phyloP scores from a whole-genome alignment of 768 basidiomycete genomes.

The Gloeophyllum trabeum region DNA sequence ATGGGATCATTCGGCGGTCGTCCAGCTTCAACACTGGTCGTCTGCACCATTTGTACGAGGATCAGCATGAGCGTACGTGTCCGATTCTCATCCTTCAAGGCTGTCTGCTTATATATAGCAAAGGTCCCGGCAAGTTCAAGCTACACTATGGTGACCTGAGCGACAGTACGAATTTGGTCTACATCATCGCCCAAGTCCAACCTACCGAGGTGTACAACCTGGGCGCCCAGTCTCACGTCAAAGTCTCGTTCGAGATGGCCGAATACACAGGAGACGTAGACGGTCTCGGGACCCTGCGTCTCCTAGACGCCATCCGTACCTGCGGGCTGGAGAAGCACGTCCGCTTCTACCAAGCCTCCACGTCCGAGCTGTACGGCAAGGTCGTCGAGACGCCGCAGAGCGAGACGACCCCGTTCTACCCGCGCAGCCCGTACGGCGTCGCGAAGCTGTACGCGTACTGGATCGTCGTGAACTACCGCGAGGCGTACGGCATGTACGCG shows the following conservation, averaged over 20 bases:
- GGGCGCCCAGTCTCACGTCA: constrained; percentile 96
- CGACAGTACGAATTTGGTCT: constrained; percentile 95
- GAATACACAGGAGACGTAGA: constrained; percentile 99
- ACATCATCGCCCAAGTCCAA: constrained; percentile 89
- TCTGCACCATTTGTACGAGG: constrained; percentile 86
- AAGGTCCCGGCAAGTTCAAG: constrained; percentile 69
- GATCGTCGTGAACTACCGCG: constrained; percentile 88
- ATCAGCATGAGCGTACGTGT: constrained; percentile 80
- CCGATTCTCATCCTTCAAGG: constrained; percentile 1
- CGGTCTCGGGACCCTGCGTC: constrained; percentile 86
- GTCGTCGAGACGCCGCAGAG: constrained; percentile 92
- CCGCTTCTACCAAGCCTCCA: constrained; percentile 96
- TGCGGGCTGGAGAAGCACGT: constrained; percentile 89
- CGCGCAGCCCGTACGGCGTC: constrained; percentile 93
- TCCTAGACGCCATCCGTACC: constrained; percentile 93
- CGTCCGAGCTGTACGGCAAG: constrained; percentile 95
- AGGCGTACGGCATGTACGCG: constrained; percentile 93
- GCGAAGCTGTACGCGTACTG: constrained; percentile 91
- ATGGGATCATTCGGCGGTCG: constrained; percentile 93
- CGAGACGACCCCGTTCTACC: constrained; percentile 97
- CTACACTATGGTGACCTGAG: constrained; percentile 88
- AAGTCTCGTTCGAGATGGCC: constrained; percentile 98
- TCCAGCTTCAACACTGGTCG: constrained; percentile 98
- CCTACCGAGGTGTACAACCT: constrained; percentile 98
- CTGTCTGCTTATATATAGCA: constrained; percentile 2